Evolutionary conservation across 2,329 filamentous ascomycete genomes (phyloP), one percentile per base, ranked within the genome.

Genomic region (Colletotrichum tamarilloi): DNA sequence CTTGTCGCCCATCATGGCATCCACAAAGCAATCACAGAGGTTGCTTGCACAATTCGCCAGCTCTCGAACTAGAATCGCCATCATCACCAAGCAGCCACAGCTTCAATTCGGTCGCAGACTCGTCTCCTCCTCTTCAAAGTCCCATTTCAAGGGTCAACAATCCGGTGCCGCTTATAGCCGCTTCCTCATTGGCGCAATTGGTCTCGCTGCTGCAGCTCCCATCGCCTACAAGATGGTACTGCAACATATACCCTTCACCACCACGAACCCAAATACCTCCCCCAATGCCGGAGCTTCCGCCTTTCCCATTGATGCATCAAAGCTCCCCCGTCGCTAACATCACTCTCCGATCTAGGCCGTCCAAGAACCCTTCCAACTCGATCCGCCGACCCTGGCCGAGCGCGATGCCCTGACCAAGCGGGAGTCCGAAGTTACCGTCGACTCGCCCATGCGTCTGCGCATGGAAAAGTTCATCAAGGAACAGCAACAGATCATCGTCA

Each of bases 381-480:
- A 95, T 77, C 80, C 85, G 59, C 88, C 93, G 35, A 90, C 93
- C 53, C 94, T 98, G 77, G 95, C 95, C 78, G 94, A 98, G 80
- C 91, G 94, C 78, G 97, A 98, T 82, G 91, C 90, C 76, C 88
- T 95, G 75, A 89, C 91, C 77, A 98, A 97, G 84, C 92, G 93
- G 75, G 93, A 97, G 82, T 89, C 91, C 69, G 91, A 91, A 75
- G 89, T 98, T 62, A 92, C 88, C 60, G 89, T 92, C 70, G 87
- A 92, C 78, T 98, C 96, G 16, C 95, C 97, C 2, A 98, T 99
- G 96, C 95, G 97, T 68, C 89, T 99, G 71, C 94, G 96, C 75
- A 98, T 99, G 97, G 97, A 99, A 84, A 91, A 94, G 79, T 94
- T 98, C 81, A 97, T 98, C 83, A 97, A 97, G 82, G 91, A 95